Base-by-base conservation (phyloP, 2,329 filamentous ascomycete genomes). In the Erysiphe pisi region DNA sequence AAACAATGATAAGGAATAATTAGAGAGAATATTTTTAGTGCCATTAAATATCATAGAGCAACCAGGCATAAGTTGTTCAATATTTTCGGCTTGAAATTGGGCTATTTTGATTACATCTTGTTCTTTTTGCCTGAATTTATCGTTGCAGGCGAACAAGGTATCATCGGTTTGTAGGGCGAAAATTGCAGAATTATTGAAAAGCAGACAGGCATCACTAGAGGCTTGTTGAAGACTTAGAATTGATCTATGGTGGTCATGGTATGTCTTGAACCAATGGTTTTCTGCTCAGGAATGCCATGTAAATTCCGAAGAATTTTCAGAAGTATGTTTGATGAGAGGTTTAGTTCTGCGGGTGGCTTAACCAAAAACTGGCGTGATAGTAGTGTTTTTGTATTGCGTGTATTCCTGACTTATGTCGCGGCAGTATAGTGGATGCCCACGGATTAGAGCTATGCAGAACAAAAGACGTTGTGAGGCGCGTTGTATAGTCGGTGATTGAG, bases 401-500 rank as follows among this genome's bases (percentile, higher is more conserved):
- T 61, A 61, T 43, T 47, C 49, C 49, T 61, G 52, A 20, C 6
- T 58, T 25, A 73, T 77, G 47, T 77, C 76, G 14, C 76, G 22
- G 12, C 47, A 49, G 52, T 56, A 77, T 25, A 77, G 4, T 76
- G n/a, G 31, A 40, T 76, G 1, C 11, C 45, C 40, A 16, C 47
- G 8, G 18, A 56, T 58, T 43, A 76, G 25, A 18, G 52, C 74
- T 76, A 73, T 4, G 14, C 20, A 61, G 12, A 78, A 20, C 14
- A 77, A 18, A 20, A 77, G 4, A 43, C 77, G 22, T 70, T 78
- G 45, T 25, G 36, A 77, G 20, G 49, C 61, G 28, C 68, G 45
- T 76, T 78, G 76, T 25, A 77, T 77, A 16, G 76, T 78, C 2
- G 56, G 70, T n/a, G 76, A 77, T 76, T 76, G 56, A 12, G 77